These are phyloP conservation scores for Gracilariopsis chorda DNA, from an alignment of 23 red algal species.

Conservation along the genomic window DNA sequence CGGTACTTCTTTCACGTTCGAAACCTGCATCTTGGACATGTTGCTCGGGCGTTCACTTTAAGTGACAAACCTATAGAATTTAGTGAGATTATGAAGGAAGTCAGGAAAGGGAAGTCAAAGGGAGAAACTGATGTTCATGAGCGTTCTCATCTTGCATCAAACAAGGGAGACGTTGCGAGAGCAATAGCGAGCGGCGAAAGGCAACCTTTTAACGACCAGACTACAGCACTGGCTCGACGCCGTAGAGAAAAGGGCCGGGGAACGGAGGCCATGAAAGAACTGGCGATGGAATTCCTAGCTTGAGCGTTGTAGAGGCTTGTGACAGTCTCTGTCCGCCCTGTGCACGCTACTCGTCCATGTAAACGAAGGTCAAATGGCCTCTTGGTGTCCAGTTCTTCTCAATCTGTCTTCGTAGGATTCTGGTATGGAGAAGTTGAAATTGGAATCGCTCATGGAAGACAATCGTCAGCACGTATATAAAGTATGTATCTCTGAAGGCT, in stretches of 20 bases:
- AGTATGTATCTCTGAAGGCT: no score
- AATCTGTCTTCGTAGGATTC: no score
- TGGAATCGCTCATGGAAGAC: no score
- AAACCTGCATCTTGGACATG: conserved; percentile 84
- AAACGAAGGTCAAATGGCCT: no score
- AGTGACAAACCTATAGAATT: conserved; percentile 65
- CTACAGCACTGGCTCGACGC: conserved; percentile 52
- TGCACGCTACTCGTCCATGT: no score
- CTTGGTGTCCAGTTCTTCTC: no score
- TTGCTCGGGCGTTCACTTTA: conserved; percentile 77
- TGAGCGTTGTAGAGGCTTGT: no score
- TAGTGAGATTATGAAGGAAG: conserved; percentile 19
- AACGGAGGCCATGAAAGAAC: conserved; percentile 58
- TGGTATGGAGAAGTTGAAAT: no score
- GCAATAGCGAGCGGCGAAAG: conserved; percentile 62
- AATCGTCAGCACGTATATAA: no score
- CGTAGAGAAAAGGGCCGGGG: conserved; percentile 65
- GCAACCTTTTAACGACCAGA: conserved; percentile 70
- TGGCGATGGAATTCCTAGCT: conserved; percentile 60
- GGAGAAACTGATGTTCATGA: not conserved
- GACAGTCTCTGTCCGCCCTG: no score
- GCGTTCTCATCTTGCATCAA: not conserved
- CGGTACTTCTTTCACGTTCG: conserved; percentile 82
- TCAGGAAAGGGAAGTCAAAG: not conserved
- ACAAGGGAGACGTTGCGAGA: conserved; percentile 51